Conservation (phyloP, 768 basidiomycete species). For the Megacollybia marginata region DNA sequence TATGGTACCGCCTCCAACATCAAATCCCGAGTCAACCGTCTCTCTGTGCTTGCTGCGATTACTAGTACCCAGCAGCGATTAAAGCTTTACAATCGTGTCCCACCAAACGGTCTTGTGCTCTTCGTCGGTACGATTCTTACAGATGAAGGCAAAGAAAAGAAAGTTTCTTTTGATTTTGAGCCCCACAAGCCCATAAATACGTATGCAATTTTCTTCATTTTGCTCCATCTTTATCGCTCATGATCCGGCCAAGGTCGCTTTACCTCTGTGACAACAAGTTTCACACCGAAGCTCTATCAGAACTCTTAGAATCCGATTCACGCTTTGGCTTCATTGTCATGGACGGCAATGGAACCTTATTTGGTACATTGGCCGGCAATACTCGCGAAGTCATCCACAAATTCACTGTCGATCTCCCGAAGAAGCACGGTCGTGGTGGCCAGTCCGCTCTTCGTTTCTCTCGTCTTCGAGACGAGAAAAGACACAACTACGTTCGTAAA, state of each 20-base stretch:
- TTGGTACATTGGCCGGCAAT: conserved; percentile 93
- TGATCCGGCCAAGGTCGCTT: conserved; percentile 55
- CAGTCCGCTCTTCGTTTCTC: conserved; percentile 99
- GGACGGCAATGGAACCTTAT: conserved; percentile 97
- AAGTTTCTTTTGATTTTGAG: conserved; percentile 96
- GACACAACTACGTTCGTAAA: conserved; percentile 99
- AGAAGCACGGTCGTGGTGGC: conserved; percentile 99
- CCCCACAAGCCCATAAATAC: conserved; percentile 99
- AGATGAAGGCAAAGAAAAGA: conserved; percentile 99
- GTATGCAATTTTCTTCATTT: conserved; percentile 36
- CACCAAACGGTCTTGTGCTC: conserved; percentile 93
- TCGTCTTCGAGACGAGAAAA: conserved; percentile 96
- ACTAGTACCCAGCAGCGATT: conserved; percentile 96
- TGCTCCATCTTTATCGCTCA: background rate
- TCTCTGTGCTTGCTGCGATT: conserved; percentile 96
- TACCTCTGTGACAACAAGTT: conserved; percentile 99
- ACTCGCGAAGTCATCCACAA: conserved; percentile 97
- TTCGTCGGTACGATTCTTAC: conserved; percentile 98
- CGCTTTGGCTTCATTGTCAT: conserved; percentile 99
- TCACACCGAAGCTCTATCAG: conserved; percentile 95
- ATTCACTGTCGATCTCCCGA: conserved; percentile 97
- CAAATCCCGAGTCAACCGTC: conserved; percentile 96
- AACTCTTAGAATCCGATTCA: conserved; percentile 93
- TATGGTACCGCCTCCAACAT: conserved; percentile 99
- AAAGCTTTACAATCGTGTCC: conserved; percentile 94